These are phyloP conservation scores for Aspergillus proliferans DNA, from an alignment of 2,329 filamentous ascomycete genomes.

Conservation along the genomic window DNA sequence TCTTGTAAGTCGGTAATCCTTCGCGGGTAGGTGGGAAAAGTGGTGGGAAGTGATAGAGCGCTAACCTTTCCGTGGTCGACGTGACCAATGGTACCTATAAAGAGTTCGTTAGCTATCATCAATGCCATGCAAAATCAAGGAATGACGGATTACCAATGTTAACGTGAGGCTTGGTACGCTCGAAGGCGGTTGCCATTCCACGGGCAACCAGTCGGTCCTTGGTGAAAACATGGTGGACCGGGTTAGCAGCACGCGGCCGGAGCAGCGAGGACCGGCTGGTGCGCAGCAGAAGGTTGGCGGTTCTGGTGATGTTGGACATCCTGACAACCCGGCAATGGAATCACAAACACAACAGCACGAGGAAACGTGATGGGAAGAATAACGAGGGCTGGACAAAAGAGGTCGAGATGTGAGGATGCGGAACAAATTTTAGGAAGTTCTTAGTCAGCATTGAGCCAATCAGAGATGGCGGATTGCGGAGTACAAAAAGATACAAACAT, in stretches of 20 bases:
- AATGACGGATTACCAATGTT: constrained; percentile 71
- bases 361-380: constrained; percentile 23
- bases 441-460: constrained; percentile 38
- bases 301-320: constrained; percentile 78
- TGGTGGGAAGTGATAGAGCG: constrained; percentile 2
- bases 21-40: constrained; percentile 4
- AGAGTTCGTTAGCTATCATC: constrained; percentile 1
- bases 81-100: constrained; percentile 86
- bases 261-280: constrained; percentile 70
- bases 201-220: constrained; percentile 42
- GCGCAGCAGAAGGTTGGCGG: constrained; percentile 71
- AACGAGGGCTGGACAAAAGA: constrained; percentile 10
- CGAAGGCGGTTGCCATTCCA: constrained; percentile 61
- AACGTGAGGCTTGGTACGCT: constrained; percentile 93
- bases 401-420: constrained; percentile 6
- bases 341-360: constrained; percentile 24
- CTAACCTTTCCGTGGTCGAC: constrained; percentile 98
- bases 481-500: background rate
- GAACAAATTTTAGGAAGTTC: constrained; percentile 32
- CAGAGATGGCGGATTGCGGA: constrained; percentile 24
- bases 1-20: constrained; percentile 10
- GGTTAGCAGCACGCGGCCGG: constrained; percentile 63
- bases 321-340: constrained; percentile 39
- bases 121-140: background rate
- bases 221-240: constrained; percentile 57